Percentiles rank a stretch among this genome's conserved stretches.
Conservation (phyloP, 73 alveolate genomes). For the Paramecium caudatum region DNA sequence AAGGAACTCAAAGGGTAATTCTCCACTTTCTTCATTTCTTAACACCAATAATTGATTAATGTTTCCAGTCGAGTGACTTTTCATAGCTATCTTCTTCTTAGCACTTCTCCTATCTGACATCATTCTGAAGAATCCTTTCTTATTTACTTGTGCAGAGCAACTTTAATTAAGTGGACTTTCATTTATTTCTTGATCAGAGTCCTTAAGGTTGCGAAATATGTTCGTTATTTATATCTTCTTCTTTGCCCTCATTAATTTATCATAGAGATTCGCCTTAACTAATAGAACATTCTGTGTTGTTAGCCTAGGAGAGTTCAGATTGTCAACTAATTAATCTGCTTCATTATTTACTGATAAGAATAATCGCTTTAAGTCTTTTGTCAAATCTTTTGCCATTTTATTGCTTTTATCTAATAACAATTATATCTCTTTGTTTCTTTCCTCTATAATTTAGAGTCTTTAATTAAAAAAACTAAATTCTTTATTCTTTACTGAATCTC, state of each 20-base stretch:
- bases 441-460: conserved; percentile 33
- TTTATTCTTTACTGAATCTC: conserved; percentile 33
- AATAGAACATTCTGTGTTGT: conserved; percentile 29
- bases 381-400: conserved; percentile 48
- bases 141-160: background rate
- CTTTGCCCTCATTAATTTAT: conserved; percentile 47
- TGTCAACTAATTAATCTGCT: conserved; percentile 21
- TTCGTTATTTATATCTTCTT: conserved; percentile 51
- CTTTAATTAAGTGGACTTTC: conserved; percentile 22
- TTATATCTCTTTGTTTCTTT: conserved; percentile 29
- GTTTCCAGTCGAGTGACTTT: conserved; percentile 47
- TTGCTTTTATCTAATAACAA: conserved; percentile 40
- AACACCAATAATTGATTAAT: background rate
- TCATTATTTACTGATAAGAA: conserved; percentile 49
- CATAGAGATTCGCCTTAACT: conserved; percentile 58
- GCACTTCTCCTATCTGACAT: background rate
- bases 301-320: background rate
- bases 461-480: conserved; percentile 42
- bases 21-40: conserved; percentile 63
- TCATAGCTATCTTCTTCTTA: conserved; percentile 35
- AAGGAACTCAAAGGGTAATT: conserved; percentile 51
- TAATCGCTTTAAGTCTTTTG: conserved; percentile 37
- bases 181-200: conserved; percentile 38
- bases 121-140: conserved; percentile 41
- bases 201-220: conserved; percentile 12